A percentile compares a stretch with the other conserved stretches of the same genome.
phyloP scores from a whole-genome alignment of 2,329 filamentous ascomycete species.

The Pseudogymnoascus sp. region DNA sequence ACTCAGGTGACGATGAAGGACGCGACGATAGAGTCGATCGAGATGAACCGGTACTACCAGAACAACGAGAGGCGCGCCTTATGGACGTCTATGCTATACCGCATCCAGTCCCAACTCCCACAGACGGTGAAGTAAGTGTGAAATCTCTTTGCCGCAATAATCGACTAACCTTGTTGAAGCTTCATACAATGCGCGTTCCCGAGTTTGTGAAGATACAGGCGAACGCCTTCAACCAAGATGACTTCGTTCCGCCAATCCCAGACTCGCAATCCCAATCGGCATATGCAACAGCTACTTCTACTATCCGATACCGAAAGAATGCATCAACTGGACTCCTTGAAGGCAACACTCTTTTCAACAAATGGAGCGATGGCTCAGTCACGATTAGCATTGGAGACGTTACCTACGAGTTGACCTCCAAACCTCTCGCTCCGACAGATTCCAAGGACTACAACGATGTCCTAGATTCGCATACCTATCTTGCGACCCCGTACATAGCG shows the following conservation, averaged over 20 bases:
- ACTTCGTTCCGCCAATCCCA: slow-evolving; percentile 56
- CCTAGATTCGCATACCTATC: slow-evolving; percentile 69
- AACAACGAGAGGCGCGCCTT: slow-evolving; percentile 42
- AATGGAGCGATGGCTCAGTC: slow-evolving; percentile 73
- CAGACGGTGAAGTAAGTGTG: slow-evolving; percentile 56
- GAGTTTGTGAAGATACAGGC: slow-evolving; percentile 65
- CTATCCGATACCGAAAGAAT: slow-evolving; percentile 63
- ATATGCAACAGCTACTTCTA: slow-evolving; percentile 52
- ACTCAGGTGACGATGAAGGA: slow-evolving; percentile 55
- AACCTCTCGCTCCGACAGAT: slow-evolving; percentile 55
- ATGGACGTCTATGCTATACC: slow-evolving; percentile 59
- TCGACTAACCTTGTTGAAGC: slow-evolving; percentile 35
- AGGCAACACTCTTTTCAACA: slow-evolving; percentile 67
- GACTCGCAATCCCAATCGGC: slow-evolving; percentile 45
- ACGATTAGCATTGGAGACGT: slow-evolving; percentile 68
- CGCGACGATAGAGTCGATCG: slow-evolving; percentile 48
- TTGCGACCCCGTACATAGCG: slow-evolving; percentile 61
- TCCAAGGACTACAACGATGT: slow-evolving; percentile 55
- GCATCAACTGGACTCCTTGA: slow-evolving; percentile 56
- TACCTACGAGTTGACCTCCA: slow-evolving; percentile 68
- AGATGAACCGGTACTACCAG: slow-evolving; percentile 37
- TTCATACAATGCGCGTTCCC: slow-evolving; percentile 64
- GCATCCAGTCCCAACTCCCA: slow-evolving; percentile 63
- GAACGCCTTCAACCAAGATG: slow-evolving; percentile 56
- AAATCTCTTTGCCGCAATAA: slow-evolving; percentile 21